Conservation (phyloP, 2,329 filamentous ascomycete species). For the Xylariaceae sp. region DNA sequence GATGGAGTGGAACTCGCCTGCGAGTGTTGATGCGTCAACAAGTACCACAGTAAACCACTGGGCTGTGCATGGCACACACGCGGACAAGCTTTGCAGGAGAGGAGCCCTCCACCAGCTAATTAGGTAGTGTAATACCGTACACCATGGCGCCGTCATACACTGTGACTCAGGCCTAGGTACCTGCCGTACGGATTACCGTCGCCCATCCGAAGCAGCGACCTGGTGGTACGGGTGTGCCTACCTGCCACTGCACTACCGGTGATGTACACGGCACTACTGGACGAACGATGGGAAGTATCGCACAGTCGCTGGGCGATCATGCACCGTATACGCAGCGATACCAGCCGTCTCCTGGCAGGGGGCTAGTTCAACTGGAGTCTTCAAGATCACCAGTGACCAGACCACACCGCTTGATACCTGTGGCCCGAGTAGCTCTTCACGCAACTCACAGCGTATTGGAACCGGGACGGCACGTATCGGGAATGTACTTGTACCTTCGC, state of each 20-base stretch:
- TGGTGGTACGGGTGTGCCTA: too few species aligned
- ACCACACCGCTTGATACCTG: slow-evolving; percentile 29
- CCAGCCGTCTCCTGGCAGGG: slow-evolving; percentile 21
- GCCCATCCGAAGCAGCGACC: too few species aligned
- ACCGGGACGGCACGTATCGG: slow-evolving; percentile 21
- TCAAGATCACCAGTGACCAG: slow-evolving; percentile 17
- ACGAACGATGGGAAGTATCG: slow-evolving; percentile 22
- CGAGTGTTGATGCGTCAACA: slow-evolving; percentile 13
- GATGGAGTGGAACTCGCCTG: slow-evolving; percentile 3
- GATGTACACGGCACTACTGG: slow-evolving; percentile 7
- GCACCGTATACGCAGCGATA: slow-evolving; percentile 27
- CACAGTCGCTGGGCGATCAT: slow-evolving; percentile 4
- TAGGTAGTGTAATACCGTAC: background rate
- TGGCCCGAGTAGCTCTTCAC: slow-evolving; percentile 19
- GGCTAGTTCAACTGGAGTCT: background rate
- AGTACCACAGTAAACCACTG: slow-evolving; percentile 17
- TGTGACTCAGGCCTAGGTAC: background rate
- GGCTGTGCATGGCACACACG: slow-evolving; percentile 16
- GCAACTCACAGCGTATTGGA: slow-evolving; percentile 15
- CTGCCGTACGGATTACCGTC: background rate
- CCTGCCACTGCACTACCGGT: too few species aligned
- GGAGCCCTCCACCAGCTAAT: background rate
- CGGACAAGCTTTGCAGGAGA: slow-evolving; percentile 19
- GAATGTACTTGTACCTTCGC: background rate
- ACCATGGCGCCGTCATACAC: background rate